Evolutionary conservation across 345 rosid genomes (phyloP), one percentile per base, ranked within the genome.

Genomic region (Hevea brasiliensis): DNA sequence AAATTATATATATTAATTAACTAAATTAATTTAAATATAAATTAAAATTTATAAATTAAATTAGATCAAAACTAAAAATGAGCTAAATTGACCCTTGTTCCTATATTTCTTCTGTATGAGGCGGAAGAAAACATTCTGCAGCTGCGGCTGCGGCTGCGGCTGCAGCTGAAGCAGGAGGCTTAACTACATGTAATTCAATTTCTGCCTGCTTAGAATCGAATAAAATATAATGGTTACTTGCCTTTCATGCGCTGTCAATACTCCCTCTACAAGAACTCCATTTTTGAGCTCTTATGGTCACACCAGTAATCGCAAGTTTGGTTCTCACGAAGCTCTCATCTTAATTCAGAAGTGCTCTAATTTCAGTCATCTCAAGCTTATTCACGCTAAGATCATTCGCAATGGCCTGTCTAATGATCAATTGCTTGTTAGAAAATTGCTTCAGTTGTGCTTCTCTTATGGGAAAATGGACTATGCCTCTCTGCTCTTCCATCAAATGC

Each of bases 281-380:
- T 61, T 70, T 29, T 35, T 44, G 12, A 67, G 48, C 61, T 55
- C 78, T 54, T 64, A 50, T 6, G 3, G 55, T 15, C 60, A 53
- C 51, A 60, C 23, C 15, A 0, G 8, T 7, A 13, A 14, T 2
- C 61, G 32, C 7, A 65, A 70, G 70, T 86, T 91, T 40, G 72
- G 77, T 21, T 68, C 83, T 61, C 81, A 70, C 0, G 86, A 82
- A 64, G 91, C 91, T 67, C 72, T 81, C 6, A 32, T 66, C 61
- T 56, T 81, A 18, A 85, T 91, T 61, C 82, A 63, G 18, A 86
- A 66, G 17, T 89, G 90, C 72, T 70, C 75, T 47, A 75, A 59
- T 77, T 88, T 86, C 77, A 59, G 66, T 29, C 97, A 87, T 7
- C 77, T 92, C 54, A 92, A 82, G 83, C 91, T 85, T 54, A 79